A percentile compares a stretch with the other conserved stretches of the same genome.
Evolutionary conservation across 2,329 filamentous ascomycete species (phyloP).

Genomic region (Keithomyces neogunnii): DNA sequence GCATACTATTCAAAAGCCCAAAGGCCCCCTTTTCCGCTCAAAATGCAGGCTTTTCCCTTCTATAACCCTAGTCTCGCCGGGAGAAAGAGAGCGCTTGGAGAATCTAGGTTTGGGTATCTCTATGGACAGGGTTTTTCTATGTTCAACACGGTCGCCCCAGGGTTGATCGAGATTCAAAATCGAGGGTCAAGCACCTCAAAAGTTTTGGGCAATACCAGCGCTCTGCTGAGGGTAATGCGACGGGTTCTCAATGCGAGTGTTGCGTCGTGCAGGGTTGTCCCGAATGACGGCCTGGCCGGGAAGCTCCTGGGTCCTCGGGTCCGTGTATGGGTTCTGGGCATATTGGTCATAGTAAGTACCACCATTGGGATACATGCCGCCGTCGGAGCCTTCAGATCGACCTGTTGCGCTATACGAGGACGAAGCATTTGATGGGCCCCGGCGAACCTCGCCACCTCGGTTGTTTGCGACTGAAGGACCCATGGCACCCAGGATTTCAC

Average conservation of each 20-base stretch:
- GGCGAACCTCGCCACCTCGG: conserved; percentile 62
- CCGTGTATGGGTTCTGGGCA: conserved; percentile 47
- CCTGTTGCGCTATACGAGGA: conserved; percentile 84
- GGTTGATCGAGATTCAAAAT: background rate
- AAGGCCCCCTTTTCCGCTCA: background rate
- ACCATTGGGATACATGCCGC: conserved; percentile 36
- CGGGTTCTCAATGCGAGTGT: conserved; percentile 89
- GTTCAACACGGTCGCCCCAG: background rate
- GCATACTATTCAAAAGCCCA: background rate
- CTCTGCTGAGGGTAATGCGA: conserved; percentile 86
- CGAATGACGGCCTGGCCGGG: conserved; percentile 72
- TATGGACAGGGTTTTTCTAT: conserved; percentile 1
- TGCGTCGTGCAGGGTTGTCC: conserved; percentile 84
- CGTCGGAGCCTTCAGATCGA: conserved; percentile 61
- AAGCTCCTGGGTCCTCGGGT: conserved; percentile 34
- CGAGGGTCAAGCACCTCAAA: conserved; percentile 43
- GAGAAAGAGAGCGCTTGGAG: background rate
- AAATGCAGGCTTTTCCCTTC: background rate
- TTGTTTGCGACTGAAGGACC: conserved; percentile 62
- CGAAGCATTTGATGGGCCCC: conserved; percentile 90
- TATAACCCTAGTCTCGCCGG: background rate
- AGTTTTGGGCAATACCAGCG: conserved; percentile 94
- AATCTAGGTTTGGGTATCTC: conserved; percentile 3
- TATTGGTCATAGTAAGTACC: conserved; percentile 52
- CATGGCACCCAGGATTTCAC: conserved; percentile 76